Percentiles rank a stretch among this genome's conserved stretches.
Conservation (phyloP, 352 stramenopile genomes). For the Globisporangium recalcitrans region DNA sequence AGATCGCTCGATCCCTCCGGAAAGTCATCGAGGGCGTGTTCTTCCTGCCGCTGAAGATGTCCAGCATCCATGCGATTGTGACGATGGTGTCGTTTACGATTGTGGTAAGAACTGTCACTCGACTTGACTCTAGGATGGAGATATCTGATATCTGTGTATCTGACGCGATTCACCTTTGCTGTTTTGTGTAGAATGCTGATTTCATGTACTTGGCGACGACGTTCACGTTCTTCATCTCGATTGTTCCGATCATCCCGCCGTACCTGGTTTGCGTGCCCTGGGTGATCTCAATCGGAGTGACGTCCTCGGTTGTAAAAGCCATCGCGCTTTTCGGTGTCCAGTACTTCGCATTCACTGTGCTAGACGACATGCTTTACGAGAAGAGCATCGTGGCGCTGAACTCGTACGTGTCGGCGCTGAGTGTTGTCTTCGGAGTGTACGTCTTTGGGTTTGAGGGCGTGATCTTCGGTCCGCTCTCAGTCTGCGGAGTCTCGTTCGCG, state of each 20-base stretch:
- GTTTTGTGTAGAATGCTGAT: slow-evolving; percentile 56
- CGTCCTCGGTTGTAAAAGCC: slow-evolving; percentile 77
- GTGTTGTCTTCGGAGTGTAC: slow-evolving; percentile 83
- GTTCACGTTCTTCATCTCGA: slow-evolving; percentile 86
- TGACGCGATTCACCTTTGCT: background rate
- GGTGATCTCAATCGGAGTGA: slow-evolving; percentile 74
- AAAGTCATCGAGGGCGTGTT: slow-evolving; percentile 86
- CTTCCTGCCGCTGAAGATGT: slow-evolving; percentile 86
- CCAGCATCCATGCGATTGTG: slow-evolving; percentile 83
- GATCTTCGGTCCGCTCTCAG: slow-evolving; percentile 79
- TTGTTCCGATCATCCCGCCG: slow-evolving; percentile 82
- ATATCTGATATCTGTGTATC: background rate
- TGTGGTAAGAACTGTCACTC: slow-evolving; percentile 40
- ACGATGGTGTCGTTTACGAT: slow-evolving; percentile 84
- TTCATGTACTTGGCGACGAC: slow-evolving; percentile 85
- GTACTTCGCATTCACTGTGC: slow-evolving; percentile 79
- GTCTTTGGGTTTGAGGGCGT: slow-evolving; percentile 87
- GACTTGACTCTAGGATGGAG: background rate
- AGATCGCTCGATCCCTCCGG: slow-evolving; percentile 62
- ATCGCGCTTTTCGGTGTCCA: slow-evolving; percentile 75
- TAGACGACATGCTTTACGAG: slow-evolving; percentile 88
- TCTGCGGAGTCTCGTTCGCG: slow-evolving; percentile 79
- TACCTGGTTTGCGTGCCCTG: slow-evolving; percentile 84
- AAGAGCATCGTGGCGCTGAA: slow-evolving; percentile 84
- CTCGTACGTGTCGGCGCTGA: slow-evolving; percentile 82